Evolutionary conservation across 129 eudicot species (phyloP), one percentile per base, ranked within the genome.

Genomic region (Ambrosia trifida): DNA sequence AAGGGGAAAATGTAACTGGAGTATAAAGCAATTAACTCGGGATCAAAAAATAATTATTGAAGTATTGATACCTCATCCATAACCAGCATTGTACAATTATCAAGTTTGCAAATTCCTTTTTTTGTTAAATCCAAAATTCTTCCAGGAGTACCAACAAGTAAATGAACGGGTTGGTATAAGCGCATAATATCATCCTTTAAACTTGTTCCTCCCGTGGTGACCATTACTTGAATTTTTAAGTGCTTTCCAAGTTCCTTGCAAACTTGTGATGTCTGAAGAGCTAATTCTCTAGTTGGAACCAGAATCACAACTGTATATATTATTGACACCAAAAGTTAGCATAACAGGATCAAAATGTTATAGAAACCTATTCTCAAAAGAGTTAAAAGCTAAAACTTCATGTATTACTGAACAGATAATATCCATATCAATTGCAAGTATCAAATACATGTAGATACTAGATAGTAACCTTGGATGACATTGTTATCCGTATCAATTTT

Each of bases 141-240:
- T 69, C 96, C 96, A 70, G 96, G 91, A 69, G 96, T 88, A 62
- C 89, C 96, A 54, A 85, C 96, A 14, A 88, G 75, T 67, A 88
- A 82, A 81, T 88, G 96, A 6, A 88, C 96, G 12, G 91, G 96
- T 64, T 88, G 89, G 76, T 88, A 77, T 72, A 88, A 66, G 28
- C 91, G 86, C 96, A 88, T 88, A 31, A 88, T 88, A 67, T 86
- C 96, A 81, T 88, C 96, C 71, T 76, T 88, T 68, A 88, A 72
- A 73, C 91, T 88, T 9, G 96, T 85, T 72, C 96, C 91, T 60
- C 96, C 96, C 14, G 96, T 88, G 32, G 89, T 85, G 53, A 85
- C 96, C 96, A 88, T 88, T 57, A 88, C 89, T 69, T 85, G 83
- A 79, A 88, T 81, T 54, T 81, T 75, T 67, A 88, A 78, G 70